These are phyloP conservation scores for Yamadazyma kitorensis DNA, from an alignment of 805 yeast species.

Conservation along the genomic window DNA sequence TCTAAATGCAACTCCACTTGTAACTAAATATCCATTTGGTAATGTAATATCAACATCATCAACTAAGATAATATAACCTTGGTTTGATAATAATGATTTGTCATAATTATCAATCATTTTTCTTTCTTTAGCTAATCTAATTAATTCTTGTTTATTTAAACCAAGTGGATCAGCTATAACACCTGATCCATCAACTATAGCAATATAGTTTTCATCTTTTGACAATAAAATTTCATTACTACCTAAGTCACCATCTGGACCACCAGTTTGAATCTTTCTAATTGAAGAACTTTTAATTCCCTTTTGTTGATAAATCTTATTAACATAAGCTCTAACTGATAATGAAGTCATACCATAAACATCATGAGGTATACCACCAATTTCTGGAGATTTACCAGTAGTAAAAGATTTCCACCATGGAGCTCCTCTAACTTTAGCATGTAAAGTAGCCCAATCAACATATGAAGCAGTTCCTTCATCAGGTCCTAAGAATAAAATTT, in stretches of 20 bases:
- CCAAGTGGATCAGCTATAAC: conserved; percentile 92
- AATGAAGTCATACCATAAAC: conserved; percentile 97
- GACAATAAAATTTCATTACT: conserved; percentile 91
- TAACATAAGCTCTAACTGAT: conserved; percentile 88
- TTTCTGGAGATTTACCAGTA: conserved; percentile 87
- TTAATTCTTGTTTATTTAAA: conserved; percentile 72
- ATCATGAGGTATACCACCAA: conserved; percentile 99
- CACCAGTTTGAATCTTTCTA: conserved; percentile 93
- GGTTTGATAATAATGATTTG: conserved; percentile 57
- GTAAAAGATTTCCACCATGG: conserved; percentile 98
- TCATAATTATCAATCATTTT: conserved; percentile 72
- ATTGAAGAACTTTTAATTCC: conserved; percentile 56
- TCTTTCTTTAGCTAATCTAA: conserved; percentile 75
- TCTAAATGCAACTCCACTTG: conserved; percentile 87
- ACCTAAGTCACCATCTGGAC: conserved; percentile 98
- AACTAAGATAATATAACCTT: conserved; percentile 80
- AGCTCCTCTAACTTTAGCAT: conserved; percentile 89
- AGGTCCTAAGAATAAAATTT: conserved; percentile 96
- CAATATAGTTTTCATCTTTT: conserved; percentile 78
- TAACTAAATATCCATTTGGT: conserved; percentile 72
- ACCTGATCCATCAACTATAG: conserved; percentile 93
- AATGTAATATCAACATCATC: conserved; percentile 78
- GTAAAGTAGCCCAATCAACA: conserved; percentile 96
- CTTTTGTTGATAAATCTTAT: conserved; percentile 79
- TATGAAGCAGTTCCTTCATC: conserved; percentile 97